Base-by-base conservation (phyloP, 2,329 filamentous ascomycete species). In the Colletotrichum sp. region DNA sequence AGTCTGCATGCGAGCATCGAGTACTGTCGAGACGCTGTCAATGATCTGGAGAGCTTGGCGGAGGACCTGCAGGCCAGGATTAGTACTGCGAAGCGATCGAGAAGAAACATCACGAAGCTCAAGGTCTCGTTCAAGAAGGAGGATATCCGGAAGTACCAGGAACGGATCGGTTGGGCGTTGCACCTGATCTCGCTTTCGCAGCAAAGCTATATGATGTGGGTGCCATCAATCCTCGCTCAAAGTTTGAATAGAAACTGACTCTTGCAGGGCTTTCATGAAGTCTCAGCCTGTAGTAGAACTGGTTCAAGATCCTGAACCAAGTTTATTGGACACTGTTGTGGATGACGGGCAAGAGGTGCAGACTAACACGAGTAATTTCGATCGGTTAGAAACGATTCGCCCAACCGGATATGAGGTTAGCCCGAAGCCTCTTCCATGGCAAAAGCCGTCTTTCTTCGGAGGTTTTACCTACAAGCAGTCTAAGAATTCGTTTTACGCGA, bases 61-160 rank as follows among this genome's bases (percentile, higher is more conserved):
- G 55, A 30, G 9, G 75, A 77, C 3, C 2, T 75, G 18, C 57
- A 52, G 12, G 7, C 16, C 10, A 64, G n/a, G 8, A 71, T 77
- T 6, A 18, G 24, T 0, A 26, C 55, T 9, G 67, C 75, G 2
- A 77, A 34, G 21, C 36, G 18, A 36, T 34, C 64, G 5, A 38
- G 52, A 21, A 67, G 72, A 26, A 63, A 38, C 5, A 61, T 72
- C 10, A 61, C 72, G 18, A 75, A 75, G 55, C 48, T 75, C 8
- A 67, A 63, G 30, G 72, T 71, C 2, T 55, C 72, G 0, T 58
- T 75, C 21, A 77, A 68, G 72, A 74, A 52, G 18, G 75, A 77
- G 5, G 6, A 24, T 5, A 55, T 74, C 1, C 65, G 15, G 5
- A 13, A 18, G 2, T 66, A 67, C 6, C 60, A 74, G 15, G 43